Base-by-base conservation (phyloP, 176 grass and related monocot species). In the Oryza meridionalis region DNA sequence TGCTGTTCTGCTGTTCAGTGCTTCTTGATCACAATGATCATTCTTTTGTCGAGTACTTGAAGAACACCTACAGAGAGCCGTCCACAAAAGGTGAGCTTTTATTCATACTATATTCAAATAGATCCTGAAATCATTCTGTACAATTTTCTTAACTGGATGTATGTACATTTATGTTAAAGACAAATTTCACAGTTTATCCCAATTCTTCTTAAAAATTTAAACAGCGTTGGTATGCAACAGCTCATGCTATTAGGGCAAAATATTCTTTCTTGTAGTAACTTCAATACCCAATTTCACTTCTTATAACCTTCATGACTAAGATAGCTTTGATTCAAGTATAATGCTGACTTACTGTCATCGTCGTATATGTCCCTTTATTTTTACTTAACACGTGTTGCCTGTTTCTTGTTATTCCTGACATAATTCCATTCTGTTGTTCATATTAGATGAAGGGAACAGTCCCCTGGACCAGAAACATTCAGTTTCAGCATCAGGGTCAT, bases 21-120 rank as follows among this genome's bases (percentile, higher is more conserved):
- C 87, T 90, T 81, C 63, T 91, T 76, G 87, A 88, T 83, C 89
- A 91, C 69, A 89, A 45, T 59, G 87, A 87, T 67, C 59, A 73
- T 64, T 89, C 69, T 61, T 94, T 91, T 73, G 44, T 85, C 3
- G 89, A 94, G 35, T 84, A 86, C 85, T 63, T 90, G 84, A 89
- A 79, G 73, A 79, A 72, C 38, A 85, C 71, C 11, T 94, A 91
- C 49, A 70, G 55, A 81, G 85, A 85, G 72, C 78, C 74, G 80
- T 42, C 69, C 14, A 69, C 75, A 76, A 40, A 85, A 42, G 72
- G 87, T 92, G 72, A 77, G 87, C 80, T 84, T 84, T 40, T 40
- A 62, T 73, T 73, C 46, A 24, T 37, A 46, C n/a, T 45, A 59
- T 47, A 33, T 72, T 77, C 44, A 86, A 70, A 31, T 51, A 16